phyloP scores from a whole-genome alignment of 202 grass and related monocot genomes.

The Alloteropsis angusta region DNA sequence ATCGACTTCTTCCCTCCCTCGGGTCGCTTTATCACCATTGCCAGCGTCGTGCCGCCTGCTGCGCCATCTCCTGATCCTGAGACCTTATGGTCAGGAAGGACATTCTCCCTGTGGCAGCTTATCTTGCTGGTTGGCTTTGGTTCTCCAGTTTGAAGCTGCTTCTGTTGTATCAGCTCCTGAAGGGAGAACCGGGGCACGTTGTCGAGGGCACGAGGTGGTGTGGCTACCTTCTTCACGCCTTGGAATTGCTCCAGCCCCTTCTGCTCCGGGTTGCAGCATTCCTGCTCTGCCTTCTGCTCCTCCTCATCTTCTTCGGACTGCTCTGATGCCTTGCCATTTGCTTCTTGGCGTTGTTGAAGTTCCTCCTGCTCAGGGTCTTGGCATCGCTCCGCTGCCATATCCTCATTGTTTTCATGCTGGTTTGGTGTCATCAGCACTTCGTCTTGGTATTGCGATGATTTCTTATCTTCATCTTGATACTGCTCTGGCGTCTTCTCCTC shows the following conservation, averaged over 20 bases:
- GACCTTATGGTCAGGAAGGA: slow-evolving; percentile 4
- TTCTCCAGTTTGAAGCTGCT: slow-evolving; percentile 26
- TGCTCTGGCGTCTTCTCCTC: slow-evolving; percentile 3
- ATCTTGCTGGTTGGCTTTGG: slow-evolving; percentile 10
- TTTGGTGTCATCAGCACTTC: neutral
- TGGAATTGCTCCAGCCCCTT: neutral
- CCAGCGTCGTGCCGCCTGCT: slow-evolving; percentile 25
- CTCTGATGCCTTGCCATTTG: slow-evolving; percentile 20
- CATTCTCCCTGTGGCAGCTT: neutral
- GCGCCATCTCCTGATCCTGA: neutral
- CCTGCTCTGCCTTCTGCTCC: neutral
- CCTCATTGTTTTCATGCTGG: neutral
- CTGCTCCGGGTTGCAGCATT: neutral
- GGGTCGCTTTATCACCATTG: slow-evolving; percentile 39
- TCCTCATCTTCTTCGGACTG: neutral
- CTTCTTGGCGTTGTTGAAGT: slow-evolving; percentile 1
- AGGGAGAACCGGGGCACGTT: slow-evolving; percentile 38
- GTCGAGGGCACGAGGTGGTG: neutral
- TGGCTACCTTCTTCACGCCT: neutral
- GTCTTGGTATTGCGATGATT: slow-evolving; percentile 6
- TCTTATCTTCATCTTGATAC: slow-evolving; percentile 4
- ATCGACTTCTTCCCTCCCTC: slow-evolving; percentile 38
- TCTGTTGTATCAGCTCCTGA: slow-evolving; percentile 46
- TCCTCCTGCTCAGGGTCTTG: slow-evolving; percentile 8
- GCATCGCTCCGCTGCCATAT: neutral